Evolutionary conservation across 495 filamentous ascomycete genomes (phyloP).

Genomic region (Aspergillus egyptiacus): DNA sequence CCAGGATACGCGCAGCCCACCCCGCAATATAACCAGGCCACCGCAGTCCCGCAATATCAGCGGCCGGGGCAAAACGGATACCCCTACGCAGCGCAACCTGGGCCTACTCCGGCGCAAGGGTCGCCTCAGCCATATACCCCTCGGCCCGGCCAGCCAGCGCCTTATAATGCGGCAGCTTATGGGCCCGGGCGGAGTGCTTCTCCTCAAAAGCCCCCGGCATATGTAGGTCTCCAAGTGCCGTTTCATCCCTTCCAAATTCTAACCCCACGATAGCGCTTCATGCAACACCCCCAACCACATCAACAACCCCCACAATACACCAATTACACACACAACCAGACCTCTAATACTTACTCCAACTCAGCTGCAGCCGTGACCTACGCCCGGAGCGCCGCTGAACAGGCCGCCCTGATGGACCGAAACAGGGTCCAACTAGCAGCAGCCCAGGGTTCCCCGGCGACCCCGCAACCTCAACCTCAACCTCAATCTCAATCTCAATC

Average conservation of each 20-base stretch:
- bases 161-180: constrained; percentile 34
- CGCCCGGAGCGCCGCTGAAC: constrained; percentile 42
- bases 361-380: constrained; percentile 38
- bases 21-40: constrained; percentile 36
- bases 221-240: constrained; percentile 21
- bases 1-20: constrained; percentile 34
- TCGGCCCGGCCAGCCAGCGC: constrained; percentile 34
- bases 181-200: constrained; percentile 30
- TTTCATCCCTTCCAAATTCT: constrained; percentile 20
- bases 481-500: constrained; percentile 40
- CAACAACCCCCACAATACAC: constrained; percentile 22
- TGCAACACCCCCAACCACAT: constrained; percentile 23
- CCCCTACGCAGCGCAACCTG: constrained; percentile 29
- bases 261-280: constrained; percentile 27
- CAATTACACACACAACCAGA: constrained; percentile 22
- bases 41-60: constrained; percentile 32
- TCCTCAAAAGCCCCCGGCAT: constrained; percentile 29
- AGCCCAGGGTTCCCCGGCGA: constrained; percentile 28
- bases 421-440: constrained; percentile 42
- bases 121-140: constrained; percentile 39
- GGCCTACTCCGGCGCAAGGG: constrained; percentile 23
- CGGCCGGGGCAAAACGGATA: constrained; percentile 40
- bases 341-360: constrained; percentile 33
- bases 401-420: constrained; percentile 41
- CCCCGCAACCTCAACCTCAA: constrained; percentile 43